Evolutionary conservation across 371 early-diverging fungal genomes (phyloP), one percentile per base, ranked within the genome.

Genomic region (Coemansia sp.): DNA sequence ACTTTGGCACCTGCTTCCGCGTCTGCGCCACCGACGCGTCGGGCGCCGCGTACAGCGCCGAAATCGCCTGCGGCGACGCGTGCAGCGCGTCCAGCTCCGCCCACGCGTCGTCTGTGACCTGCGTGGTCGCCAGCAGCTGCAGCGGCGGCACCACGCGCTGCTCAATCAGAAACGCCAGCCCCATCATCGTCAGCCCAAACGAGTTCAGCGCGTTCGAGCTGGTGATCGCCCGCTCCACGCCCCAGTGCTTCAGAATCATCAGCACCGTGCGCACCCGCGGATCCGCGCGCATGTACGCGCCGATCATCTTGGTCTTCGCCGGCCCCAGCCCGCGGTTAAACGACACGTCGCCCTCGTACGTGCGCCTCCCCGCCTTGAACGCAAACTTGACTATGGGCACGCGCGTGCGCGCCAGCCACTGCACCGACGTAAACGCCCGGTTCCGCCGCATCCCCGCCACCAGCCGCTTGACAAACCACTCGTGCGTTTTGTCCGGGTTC

Each of bases 171-270:
- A 62, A 74, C 4, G 75, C 59, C 12, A 74, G 40, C 1, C 52
- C 71, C 69, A 74, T 69, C 75, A 74, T 61, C 61, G 56, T 14
- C 7, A 74, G 31, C 0, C 66, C 66, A 34, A 57, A 74, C 55
- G 75, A 74, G 42, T 74, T 74, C 33, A 74, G 36, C 16, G 49
- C 40, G 9, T 58, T 57, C 11, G 50, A 49, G 70, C 90, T 90
- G 52, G 87, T 88, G 30, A 95, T 69, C 14, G 77, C 78, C 34
- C 95, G 78, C 59, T 81, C 84, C 57, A 83, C 82, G 14, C 91
- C 86, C 94, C 94, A 95, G 54, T 90, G 79, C 67, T 93, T 95
- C 54, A 95, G 79, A 10, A 87, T 79, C 82, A 90, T 83, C 34
- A 88, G 76, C 40, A 95, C 75, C 0, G 86, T 88, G 9, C 87